phyloP scores from a whole-genome alignment of 2,329 filamentous ascomycete species.

The Aspergillus sp. region DNA sequence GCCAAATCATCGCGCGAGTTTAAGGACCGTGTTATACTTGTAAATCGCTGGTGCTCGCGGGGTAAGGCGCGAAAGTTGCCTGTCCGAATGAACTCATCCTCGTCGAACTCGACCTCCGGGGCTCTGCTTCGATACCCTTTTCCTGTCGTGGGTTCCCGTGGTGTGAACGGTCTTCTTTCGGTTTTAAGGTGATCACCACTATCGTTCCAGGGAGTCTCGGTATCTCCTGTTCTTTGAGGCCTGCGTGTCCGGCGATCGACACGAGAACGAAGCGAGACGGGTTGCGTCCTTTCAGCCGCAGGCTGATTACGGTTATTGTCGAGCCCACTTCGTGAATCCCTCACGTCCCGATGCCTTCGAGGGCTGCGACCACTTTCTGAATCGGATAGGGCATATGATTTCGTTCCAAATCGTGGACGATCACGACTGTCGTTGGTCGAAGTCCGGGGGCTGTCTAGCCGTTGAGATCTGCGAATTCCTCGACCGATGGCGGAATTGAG shows the following conservation, averaged over 20 bases:
- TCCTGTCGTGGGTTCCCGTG: not conserved
- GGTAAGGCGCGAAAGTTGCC: conserved; percentile 35
- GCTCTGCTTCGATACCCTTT: not conserved
- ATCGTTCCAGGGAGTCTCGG: not conserved
- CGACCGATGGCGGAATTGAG: conserved; percentile 71
- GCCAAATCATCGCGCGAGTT: not conserved
- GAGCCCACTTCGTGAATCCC: not conserved
- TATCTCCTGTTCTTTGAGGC: not conserved
- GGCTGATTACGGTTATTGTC: not conserved
- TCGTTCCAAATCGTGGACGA: not conserved
- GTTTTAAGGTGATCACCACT: conserved; percentile 2
- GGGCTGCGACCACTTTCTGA: not conserved
- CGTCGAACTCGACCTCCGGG: conserved; percentile 22
- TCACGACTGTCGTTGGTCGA: conserved; percentile 1
- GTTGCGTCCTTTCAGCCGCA: not conserved
- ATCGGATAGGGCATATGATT: not conserved
- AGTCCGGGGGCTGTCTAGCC: conserved; percentile 4
- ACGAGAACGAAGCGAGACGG: not conserved
- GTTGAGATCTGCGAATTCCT: conserved; percentile 60
- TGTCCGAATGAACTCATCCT: conserved; percentile 37
- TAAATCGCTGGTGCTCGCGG: conserved; percentile 26
- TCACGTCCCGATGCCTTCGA: not conserved
- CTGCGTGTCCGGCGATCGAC: not conserved
- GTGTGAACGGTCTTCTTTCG: not conserved
- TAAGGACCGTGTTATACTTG: not conserved